Conservation (phyloP, 1,139 yeast species). For the Petasospora rhodanensis region DNA sequence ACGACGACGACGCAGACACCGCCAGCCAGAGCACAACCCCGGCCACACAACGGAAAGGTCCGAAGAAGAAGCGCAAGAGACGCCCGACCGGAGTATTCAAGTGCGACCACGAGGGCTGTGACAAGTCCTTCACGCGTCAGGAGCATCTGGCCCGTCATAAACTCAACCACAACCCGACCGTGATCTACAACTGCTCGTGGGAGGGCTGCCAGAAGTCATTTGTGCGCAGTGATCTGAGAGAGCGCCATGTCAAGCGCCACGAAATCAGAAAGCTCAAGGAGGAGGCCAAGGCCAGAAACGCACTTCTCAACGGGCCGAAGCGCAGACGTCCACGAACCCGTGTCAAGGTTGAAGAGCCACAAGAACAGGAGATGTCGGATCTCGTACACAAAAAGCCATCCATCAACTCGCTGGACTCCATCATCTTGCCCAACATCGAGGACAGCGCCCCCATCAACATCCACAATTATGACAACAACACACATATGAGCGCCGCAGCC, state of each 20-base stretch:
- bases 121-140: slow-evolving; percentile 33
- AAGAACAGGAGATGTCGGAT: too few relatives aligned
- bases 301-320: slow-evolving; percentile 16
- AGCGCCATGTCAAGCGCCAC: slow-evolving; percentile 51
- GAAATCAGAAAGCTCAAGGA: slow-evolving; percentile 27
- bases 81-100: slow-evolving; percentile 24
- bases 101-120: slow-evolving; percentile 40
- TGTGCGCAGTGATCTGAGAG: slow-evolving; percentile 51
- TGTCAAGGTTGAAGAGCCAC: slow-evolving; percentile 1
- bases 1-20: too few relatives aligned
- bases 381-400: slow-evolving; percentile 17
- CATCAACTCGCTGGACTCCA: slow-evolving; percentile 24
- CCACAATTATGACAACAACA: slow-evolving; percentile 21
- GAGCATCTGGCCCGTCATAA: slow-evolving; percentile 37
- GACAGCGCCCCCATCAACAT: slow-evolving; percentile 22
- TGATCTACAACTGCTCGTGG: slow-evolving; percentile 46
- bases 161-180: slow-evolving; percentile 36
- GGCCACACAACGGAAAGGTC: too few relatives aligned
- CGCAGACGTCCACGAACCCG: slow-evolving; percentile 14
- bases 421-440: slow-evolving; percentile 25
- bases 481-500: slow-evolving; percentile 21
- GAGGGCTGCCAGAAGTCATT: slow-evolving; percentile 50
- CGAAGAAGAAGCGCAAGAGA: slow-evolving; percentile 19
- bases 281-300: slow-evolving; percentile 21
- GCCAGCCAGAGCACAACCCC: too few relatives aligned